Evolutionary conservation across 202 grass and related monocot genomes (phyloP).

Genomic region (Panicum virgatum): DNA sequence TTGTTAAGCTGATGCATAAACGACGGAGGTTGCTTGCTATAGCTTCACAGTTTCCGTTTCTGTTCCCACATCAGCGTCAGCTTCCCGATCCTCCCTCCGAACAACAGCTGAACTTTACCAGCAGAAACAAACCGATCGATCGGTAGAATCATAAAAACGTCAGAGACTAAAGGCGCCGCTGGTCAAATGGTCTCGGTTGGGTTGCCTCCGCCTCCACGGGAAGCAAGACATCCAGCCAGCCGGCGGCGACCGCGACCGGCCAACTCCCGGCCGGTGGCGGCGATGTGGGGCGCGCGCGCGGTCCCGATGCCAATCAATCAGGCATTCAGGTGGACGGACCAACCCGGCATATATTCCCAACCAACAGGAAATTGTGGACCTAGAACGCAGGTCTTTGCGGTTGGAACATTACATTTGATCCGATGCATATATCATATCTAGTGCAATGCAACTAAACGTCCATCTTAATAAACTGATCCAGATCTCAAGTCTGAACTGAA

Average conservation of each 20-base stretch:
- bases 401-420: not conserved
- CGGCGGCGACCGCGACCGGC: conserved; percentile 33
- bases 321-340: conserved; percentile 27
- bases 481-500: conserved; percentile 1
- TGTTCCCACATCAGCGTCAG: not conserved
- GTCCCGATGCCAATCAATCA: not conserved
- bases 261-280: conserved; percentile 27
- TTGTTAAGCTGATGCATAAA: not conserved
- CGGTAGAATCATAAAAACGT: not conserved
- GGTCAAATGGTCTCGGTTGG: conserved; percentile 10
- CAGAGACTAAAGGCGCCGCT: not conserved
- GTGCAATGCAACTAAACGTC: not conserved
- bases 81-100: not conserved
- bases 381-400: not conserved
- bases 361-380: conserved; percentile 35
- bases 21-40: not conserved
- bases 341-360: conserved; percentile 27
- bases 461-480: not conserved
- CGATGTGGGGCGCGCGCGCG: not conserved
- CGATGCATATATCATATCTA: not conserved
- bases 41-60: not conserved
- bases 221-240: conserved; percentile 6
- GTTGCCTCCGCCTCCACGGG: conserved; percentile 28
- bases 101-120: not conserved
- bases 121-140: not conserved